These are phyloP conservation scores for Talaromyces rugulosus DNA, from an alignment of 2,329 filamentous ascomycete genomes.

Conservation along the genomic window DNA sequence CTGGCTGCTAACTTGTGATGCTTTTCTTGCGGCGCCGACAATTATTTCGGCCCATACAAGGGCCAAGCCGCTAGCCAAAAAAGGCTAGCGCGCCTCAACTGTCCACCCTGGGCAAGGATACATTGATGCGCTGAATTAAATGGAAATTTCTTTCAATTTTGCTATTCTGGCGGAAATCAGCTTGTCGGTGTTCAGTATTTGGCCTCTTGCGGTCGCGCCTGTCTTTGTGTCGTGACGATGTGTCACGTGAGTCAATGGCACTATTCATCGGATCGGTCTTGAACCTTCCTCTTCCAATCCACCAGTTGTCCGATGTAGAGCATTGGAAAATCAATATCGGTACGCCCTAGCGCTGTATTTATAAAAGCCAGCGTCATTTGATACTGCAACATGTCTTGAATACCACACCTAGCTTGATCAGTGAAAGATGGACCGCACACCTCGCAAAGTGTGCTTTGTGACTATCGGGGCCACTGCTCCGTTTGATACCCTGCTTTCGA, in stretches of 20 bases:
- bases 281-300: neutral
- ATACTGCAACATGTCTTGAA: neutral
- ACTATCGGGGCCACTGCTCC: conserved; percentile 89
- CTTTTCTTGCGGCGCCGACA: conserved; percentile 1
- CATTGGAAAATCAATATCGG: neutral
- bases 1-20: conserved; percentile 7
- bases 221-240: neutral
- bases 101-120: neutral
- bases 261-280: neutral
- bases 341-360: neutral
- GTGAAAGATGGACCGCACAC: conserved; percentile 6
- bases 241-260: neutral
- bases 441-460: conserved; percentile 63
- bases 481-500: conserved; percentile 67
- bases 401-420: neutral
- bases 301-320: neutral
- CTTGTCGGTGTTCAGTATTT: neutral
- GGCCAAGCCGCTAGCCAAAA: neutral
- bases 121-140: neutral
- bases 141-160: neutral
- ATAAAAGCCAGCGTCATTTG: neutral
- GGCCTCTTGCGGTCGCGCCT: neutral
- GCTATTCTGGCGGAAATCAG: neutral
- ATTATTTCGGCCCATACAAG: conserved; percentile 9
- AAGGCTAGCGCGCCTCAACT: neutral